Evolutionary conservation across 2,329 filamentous ascomycete genomes (phyloP), one percentile per base, ranked within the genome.

Genomic region (Seiridium unicorne): DNA sequence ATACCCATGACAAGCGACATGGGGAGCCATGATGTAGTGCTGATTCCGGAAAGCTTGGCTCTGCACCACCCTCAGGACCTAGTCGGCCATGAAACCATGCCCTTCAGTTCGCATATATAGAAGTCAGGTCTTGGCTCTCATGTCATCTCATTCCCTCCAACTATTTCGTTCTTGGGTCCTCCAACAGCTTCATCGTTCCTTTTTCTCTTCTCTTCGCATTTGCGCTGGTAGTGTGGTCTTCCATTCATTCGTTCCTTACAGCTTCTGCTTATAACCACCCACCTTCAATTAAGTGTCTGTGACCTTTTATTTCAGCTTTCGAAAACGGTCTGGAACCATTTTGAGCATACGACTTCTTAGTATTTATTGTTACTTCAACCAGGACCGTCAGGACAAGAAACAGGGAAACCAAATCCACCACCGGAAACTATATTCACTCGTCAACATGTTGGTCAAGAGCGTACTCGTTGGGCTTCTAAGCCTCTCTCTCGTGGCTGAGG

Each of bases 361-460:
- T 63, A 65, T 65, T 69, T 68, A 68, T 65, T 65, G 65, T 66
- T 58, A 54, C 59, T 65, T 55, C 10, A 44, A 26, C 9, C 49
- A 34, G 40, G 61, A 48, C 60, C 44, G 49, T 61, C 44, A n/a
- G 26, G 38, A 55, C 35, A 55, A 44, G 35, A 26, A 42, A 13
- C 26, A 34, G 34, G 38, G 36, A 13, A 35, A 32, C 35, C 62
- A 47, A 61, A 61, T 60, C 59, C 64, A 63, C 61, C 65, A 48
- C 53, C 13, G 7, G 7, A 42, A 13, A 42, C 13, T 13, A 42
- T 13, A 1, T 2, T 42, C 18, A 65, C 46, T 55, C 61, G 61
- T 64, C 76, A 82, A 67, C 53, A 86, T 85, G 83, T 78, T 83
- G 69, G 69, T 84, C 69, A 83, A 84, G 71, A 75, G 74, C 61